Conservation (phyloP, 331 rosid species). For the Malus hybrid region DNA sequence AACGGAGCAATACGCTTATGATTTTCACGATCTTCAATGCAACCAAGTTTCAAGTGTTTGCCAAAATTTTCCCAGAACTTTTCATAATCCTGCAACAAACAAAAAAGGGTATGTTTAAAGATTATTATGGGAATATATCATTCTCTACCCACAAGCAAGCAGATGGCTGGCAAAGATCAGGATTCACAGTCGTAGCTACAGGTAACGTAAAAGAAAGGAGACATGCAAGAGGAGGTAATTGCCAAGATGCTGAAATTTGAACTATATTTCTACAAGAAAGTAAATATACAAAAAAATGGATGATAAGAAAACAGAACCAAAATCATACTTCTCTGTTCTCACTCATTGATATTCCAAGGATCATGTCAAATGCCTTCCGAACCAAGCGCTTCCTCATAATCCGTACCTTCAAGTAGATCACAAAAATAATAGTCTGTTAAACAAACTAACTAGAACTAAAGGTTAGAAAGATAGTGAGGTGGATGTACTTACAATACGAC, state of each 20-base stretch:
- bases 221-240: no score
- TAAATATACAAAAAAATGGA: no score
- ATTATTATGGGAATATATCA: neutral
- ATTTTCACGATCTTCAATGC: constrained; percentile 95
- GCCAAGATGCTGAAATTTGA: constrained; percentile 29
- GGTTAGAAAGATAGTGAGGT: neutral
- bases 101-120: neutral
- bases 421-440: neutral
- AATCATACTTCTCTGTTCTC: constrained; percentile 67
- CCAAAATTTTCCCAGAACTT: constrained; percentile 94
- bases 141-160: neutral
- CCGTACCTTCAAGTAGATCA: constrained; percentile 61
- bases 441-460: neutral
- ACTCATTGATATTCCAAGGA: constrained; percentile 91
- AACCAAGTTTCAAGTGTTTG: constrained; percentile 84
- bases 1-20: constrained; percentile 94
- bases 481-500: constrained; percentile 68
- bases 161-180: neutral
- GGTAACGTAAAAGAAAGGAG: no score
- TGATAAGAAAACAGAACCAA: neutral
- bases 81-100: constrained; percentile 68
- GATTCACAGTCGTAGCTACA: neutral
- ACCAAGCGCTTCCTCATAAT: constrained; percentile 94
- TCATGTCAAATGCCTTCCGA: constrained; percentile 94
- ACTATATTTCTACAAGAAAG: neutral